phyloP scores from a whole-genome alignment of 139 green algal genomes.

The Chlorella sp. region DNA sequence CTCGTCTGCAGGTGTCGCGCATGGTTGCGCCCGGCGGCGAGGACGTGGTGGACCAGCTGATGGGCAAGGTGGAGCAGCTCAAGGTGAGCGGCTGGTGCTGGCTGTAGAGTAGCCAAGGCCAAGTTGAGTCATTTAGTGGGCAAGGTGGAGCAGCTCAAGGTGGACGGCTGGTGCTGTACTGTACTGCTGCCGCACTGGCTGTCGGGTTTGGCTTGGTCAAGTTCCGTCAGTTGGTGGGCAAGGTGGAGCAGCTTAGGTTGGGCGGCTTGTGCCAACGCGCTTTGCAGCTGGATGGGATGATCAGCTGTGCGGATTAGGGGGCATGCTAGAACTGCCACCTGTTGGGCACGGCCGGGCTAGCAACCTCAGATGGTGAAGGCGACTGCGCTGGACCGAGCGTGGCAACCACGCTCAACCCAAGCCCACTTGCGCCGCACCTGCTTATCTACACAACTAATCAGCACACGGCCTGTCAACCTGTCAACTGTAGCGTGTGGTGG shows the following conservation, averaged over 20 bases:
- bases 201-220: too few relatives aligned
- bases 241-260: slow-evolving; percentile 73
- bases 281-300: too few relatives aligned
- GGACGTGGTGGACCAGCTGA: slow-evolving; percentile 53
- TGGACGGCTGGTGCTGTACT: background rate
- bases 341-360: too few relatives aligned
- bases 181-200: too few relatives aligned
- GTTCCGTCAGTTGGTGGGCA: slow-evolving; percentile 59
- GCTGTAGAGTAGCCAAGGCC: too few relatives aligned
- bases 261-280: background rate
- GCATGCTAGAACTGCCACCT: too few relatives aligned
- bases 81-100: slow-evolving; percentile 39
- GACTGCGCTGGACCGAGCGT: too few relatives aligned
- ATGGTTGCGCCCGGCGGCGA: slow-evolving; percentile 52
- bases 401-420: too few relatives aligned
- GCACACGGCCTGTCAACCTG: background rate
- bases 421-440: background rate
- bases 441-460: too few relatives aligned
- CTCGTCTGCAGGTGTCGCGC: slow-evolving; percentile 38
- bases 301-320: too few relatives aligned
- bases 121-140: too few relatives aligned
- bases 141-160: slow-evolving; percentile 78
- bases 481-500: slow-evolving; percentile 53
- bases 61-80: slow-evolving; percentile 76
- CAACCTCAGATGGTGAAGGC: too few relatives aligned